Evolutionary conservation across 176 grass and related monocot species (phyloP), one percentile per base, ranked within the genome.

Genomic region (Carex kokanica): DNA sequence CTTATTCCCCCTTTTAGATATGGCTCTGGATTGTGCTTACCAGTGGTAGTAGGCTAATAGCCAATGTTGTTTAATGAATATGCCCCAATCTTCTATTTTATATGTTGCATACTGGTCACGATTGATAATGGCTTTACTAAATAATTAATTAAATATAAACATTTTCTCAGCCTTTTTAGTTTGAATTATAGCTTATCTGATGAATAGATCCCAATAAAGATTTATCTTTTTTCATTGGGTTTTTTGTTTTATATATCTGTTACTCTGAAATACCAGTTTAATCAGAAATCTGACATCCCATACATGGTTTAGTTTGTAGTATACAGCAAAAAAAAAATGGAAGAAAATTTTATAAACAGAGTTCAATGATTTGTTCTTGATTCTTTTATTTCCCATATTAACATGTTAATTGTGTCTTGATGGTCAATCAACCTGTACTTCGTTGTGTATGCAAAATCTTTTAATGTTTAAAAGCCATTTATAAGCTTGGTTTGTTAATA

Each of bases 401-500:
- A 74, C 32, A 72, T 82, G 15, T 43, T 43, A 83, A 38, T 18
- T 8, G 11, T 8, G 7, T 61, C 45, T 15, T 55, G 64, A 66
- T 66, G 64, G 29, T 71, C 67, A 43, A 40, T n/a, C 7, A 43
- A 43, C 36, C 7, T 41, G 67, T 71, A 11, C 21, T 40, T 43
- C 6, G 8, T 32, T 41, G 17, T 52, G 29, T 64, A 84, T 79
- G 51, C 64, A 58, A 57, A 45, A 75, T 59, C 29, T 40, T 72
- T 64, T 25, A 82, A 23, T 29, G 15, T 60, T 59, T 5, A 83
- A 9, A 70, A 8, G 24, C 7, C 13, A 15, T 1, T 15, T 57
- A 78, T 87, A 24, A 82, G 51, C 25, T 74, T 78, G 34, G 85
- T 78, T 45, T 73, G 17, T 59, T 47, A 49, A 58, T 65, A 82